Evolutionary conservation across 2,329 filamentous ascomycete genomes (phyloP).

Genomic region (Dactylonectria estremocensis): DNA sequence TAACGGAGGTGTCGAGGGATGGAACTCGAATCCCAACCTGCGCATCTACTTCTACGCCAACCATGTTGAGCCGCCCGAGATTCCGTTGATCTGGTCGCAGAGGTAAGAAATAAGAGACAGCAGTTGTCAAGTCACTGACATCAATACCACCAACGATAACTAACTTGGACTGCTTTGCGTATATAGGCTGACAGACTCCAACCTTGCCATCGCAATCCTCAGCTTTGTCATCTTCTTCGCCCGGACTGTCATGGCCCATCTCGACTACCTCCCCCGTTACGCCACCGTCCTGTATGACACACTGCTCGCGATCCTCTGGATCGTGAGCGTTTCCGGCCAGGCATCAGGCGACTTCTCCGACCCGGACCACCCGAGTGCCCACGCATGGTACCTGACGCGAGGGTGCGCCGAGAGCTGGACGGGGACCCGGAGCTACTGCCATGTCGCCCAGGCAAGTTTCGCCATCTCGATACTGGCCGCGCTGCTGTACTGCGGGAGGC

Average conservation of each 20-base stretch:
- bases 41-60: conserved; percentile 52
- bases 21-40: conserved; percentile 50
- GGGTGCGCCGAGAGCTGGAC: conserved; percentile 40
- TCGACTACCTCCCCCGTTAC: conserved; percentile 44
- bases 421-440: conserved; percentile 35
- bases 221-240: conserved; percentile 47
- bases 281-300: conserved; percentile 49
- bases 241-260: conserved; percentile 41
- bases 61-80: conserved; percentile 47
- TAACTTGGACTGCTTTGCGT: neutral
- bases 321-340: conserved; percentile 41
- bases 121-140: neutral
- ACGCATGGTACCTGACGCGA: conserved; percentile 48
- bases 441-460: conserved; percentile 43
- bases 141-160: neutral
- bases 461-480: conserved; percentile 38
- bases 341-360: conserved; percentile 46
- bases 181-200: conserved; percentile 48
- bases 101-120: conserved; percentile 34
- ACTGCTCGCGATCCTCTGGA: conserved; percentile 49
- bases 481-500: conserved; percentile 36
- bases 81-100: conserved; percentile 48
- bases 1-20: conserved; percentile 49
- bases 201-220: conserved; percentile 50
- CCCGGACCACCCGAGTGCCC: conserved; percentile 39